Percentiles rank a stretch among this genome's conserved stretches.
These are phyloP conservation scores for Cornus kousa DNA, from an alignment of 148 eudicot species.

Conservation along the genomic window DNA sequence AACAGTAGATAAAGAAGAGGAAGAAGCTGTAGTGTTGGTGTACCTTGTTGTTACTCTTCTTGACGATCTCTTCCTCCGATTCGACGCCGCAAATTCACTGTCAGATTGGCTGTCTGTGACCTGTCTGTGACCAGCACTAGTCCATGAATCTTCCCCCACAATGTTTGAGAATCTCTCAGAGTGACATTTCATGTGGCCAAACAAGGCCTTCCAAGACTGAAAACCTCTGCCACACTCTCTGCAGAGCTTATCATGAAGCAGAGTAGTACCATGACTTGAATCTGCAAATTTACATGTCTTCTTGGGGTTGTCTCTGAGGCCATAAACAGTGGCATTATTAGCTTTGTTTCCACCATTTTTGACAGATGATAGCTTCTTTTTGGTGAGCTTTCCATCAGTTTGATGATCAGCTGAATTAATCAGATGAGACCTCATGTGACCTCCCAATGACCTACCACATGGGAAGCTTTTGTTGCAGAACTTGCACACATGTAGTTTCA, in stretches of 20 bases:
- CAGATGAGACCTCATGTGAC: slow-evolving; percentile 97
- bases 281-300: slow-evolving; percentile 30
- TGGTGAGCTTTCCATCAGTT: slow-evolving; percentile 12
- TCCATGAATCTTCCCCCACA: slow-evolving; percentile 5
- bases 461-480: slow-evolving; percentile 71
- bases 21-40: slow-evolving; percentile 18
- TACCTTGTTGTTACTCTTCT: slow-evolving; percentile 41
- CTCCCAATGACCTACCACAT: slow-evolving; percentile 92
- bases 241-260: slow-evolving; percentile 23
- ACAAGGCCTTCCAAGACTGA: slow-evolving; percentile 15
- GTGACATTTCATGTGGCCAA: slow-evolving; percentile 27
- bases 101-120: slow-evolving; percentile 28
- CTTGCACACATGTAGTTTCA: slow-evolving; percentile 61
- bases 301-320: slow-evolving; percentile 42
- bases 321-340: slow-evolving; percentile 20
- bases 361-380: slow-evolving; percentile 26
- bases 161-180: not conserved
- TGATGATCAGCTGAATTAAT: slow-evolving; percentile 21
- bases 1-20: slow-evolving; percentile 44
- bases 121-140: slow-evolving; percentile 6
- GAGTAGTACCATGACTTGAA: slow-evolving; percentile 17
- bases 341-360: slow-evolving; percentile 11
- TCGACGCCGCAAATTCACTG: slow-evolving; percentile 12
- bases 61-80: slow-evolving; percentile 38
- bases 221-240: slow-evolving; percentile 30